Evolutionary conservation across 441 rosid genomes (phyloP), one percentile per base, ranked within the genome.

Genomic region (Lepidium campestre): DNA sequence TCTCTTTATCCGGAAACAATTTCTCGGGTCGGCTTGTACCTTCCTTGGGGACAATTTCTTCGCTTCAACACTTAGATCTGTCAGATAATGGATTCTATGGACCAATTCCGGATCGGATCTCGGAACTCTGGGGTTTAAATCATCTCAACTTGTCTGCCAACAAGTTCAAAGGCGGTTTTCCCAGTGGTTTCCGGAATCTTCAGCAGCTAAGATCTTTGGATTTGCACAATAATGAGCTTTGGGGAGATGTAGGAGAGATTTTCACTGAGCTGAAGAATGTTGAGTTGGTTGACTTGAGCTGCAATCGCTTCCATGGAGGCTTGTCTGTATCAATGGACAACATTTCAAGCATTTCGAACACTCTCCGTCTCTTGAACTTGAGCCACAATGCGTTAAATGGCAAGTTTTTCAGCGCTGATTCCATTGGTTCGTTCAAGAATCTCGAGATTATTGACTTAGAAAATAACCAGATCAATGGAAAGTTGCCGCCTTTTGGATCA

Each of bases 21-120:
- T 93, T 93, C 78, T 85, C 93, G 12, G 98, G 98, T 56, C 84
- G 98, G 47, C 59, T 90, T 12, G 88, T 84, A 6, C 98, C 98
- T 69, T 65, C 89, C 22, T 77, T 93, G 75, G 97, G 97, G n/a
- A 59, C 77, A n/a, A 82, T 93, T 32, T 76, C 66, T 19, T 75
- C 96, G 40, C 81, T 93, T 47, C 81, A 85, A 80, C 57, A 74
- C 75, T 75, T 93, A 81, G 97, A 93, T 93, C 98, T 93, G 62
- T 93, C 98, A 0, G 37, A 75, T 22, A 93, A 93, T 70, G 48
- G 52, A 42, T 93, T 93, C 68, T 78, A 85, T 23, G 98, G 98
- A 10, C 90, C 98, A 62, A 86, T 93, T 72, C 98, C 98, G 37
- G 85, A 73, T 18, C 88, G 93, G 84, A 84, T 93, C 87, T 73